These are phyloP conservation scores for Colletotrichum aenigma DNA, from an alignment of 2,329 filamentous ascomycete genomes.

Conservation along the genomic window DNA sequence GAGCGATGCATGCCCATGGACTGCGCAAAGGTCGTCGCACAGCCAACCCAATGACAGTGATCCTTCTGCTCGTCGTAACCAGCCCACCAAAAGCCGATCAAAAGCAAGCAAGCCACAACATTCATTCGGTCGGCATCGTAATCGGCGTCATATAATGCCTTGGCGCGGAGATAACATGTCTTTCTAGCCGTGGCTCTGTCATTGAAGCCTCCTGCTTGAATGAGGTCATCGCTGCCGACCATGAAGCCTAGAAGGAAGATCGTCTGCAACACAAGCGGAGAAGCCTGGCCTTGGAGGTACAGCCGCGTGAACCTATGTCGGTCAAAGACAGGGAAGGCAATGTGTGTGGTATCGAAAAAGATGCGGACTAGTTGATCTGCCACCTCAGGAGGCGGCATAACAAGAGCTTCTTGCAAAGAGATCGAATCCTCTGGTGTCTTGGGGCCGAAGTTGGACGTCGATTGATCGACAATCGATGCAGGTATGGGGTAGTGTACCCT, in stretches of 20 bases:
- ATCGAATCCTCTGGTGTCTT: not conserved
- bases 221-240: not conserved
- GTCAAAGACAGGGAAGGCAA: not conserved
- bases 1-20: constrained; percentile 9
- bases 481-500: constrained; percentile 2
- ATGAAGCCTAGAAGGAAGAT: not conserved
- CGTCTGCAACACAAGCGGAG: not conserved
- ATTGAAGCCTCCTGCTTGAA: not conserved
- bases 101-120: not conserved
- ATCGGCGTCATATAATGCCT: constrained; percentile 13
- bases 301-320: not conserved
- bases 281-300: not conserved
- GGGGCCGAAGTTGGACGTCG: not conserved
- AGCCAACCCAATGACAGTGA: constrained; percentile 6
- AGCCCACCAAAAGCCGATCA: constrained; percentile 14
- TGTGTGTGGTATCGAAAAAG: not conserved
- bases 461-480: not conserved
- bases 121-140: not conserved
- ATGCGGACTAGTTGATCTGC: not conserved
- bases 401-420: not conserved
- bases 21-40: constrained; percentile 9
- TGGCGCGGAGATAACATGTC: constrained; percentile 1
- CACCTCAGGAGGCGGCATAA: not conserved
- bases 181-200: not conserved
- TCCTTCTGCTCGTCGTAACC: constrained; percentile 9